These are phyloP conservation scores for Sugiyamaella qingdaonensis DNA, from an alignment of 805 yeast genomes.

Conservation along the genomic window DNA sequence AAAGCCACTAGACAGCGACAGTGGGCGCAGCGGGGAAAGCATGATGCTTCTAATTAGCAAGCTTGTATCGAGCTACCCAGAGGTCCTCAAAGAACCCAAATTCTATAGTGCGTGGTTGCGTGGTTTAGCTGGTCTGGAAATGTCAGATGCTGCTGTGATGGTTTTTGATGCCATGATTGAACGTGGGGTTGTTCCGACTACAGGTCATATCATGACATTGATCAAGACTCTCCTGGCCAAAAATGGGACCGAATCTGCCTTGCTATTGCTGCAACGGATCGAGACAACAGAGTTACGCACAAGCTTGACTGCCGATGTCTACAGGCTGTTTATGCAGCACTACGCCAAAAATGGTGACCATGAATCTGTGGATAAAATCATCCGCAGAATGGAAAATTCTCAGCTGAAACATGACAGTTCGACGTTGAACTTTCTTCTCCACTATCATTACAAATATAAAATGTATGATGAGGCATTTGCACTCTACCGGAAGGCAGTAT, in stretches of 20 bases:
- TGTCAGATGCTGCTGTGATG: conserved; percentile 17
- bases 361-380: conserved; percentile 8
- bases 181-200: conserved; percentile 11
- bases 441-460: conserved; percentile 16
- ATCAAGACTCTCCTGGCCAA: conserved; percentile 18
- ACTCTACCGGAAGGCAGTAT: conserved; percentile 1
- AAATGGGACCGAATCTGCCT: conserved; percentile 12
- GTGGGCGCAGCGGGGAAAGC: conserved; percentile 3
- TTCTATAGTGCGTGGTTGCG: conserved; percentile 24
- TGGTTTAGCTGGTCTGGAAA: conserved; percentile 20
- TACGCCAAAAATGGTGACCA: conserved; percentile 17
- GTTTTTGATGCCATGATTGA: conserved; percentile 23
- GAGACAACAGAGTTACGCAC: conserved; percentile 7
- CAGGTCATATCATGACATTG: conserved; percentile 13
- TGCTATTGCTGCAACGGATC: conserved; percentile 12
- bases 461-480: conserved; percentile 10
- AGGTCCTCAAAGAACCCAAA: conserved; percentile 18
- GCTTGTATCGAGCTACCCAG: conserved; percentile 18
- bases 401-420: conserved; percentile 12
- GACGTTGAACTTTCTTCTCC: conserved; percentile 17
- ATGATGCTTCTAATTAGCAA: conserved; percentile 12
- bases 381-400: conserved; percentile 12
- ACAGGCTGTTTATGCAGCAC: conserved; percentile 20
- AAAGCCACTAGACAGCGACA: neutral
- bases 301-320: conserved; percentile 6